Evolutionary conservation across 495 filamentous ascomycete genomes (phyloP).

Genomic region (Hypoxylon lienhwacheense): DNA sequence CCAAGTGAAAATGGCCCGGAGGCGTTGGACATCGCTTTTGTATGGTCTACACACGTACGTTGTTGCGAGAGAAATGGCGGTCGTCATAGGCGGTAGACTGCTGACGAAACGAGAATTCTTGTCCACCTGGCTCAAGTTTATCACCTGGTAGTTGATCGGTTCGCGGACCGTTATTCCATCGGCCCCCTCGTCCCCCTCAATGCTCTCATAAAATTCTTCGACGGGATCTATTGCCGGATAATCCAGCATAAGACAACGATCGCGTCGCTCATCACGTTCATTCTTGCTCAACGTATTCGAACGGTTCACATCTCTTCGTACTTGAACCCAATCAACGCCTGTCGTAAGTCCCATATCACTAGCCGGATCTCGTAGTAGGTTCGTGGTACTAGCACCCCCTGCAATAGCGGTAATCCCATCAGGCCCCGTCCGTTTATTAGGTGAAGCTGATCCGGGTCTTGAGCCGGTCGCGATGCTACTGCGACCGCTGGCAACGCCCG

Average conservation of each 20-base stretch:
- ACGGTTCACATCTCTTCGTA: slow-evolving; percentile 90
- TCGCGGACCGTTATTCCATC: slow-evolving; percentile 83
- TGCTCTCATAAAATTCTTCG: slow-evolving; percentile 79
- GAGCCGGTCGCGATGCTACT: slow-evolving; percentile 75
- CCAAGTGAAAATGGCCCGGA: slow-evolving; percentile 96
- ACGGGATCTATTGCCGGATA: slow-evolving; percentile 84
- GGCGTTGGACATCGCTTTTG: slow-evolving; percentile 87
- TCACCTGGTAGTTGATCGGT: slow-evolving; percentile 75
- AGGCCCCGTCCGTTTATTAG: slow-evolving; percentile 32
- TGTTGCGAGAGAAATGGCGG: slow-evolving; percentile 79
- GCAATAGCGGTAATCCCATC: slow-evolving; percentile 55
- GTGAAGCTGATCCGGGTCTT: slow-evolving; percentile 39
- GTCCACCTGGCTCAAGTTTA: slow-evolving; percentile 85
- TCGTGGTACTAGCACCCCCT: slow-evolving; percentile 46
- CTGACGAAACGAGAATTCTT: slow-evolving; percentile 92
- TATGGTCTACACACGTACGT: slow-evolving; percentile 94
- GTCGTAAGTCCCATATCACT: slow-evolving; percentile 68
- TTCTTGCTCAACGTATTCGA: slow-evolving; percentile 90
- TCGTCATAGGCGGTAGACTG: slow-evolving; percentile 87
- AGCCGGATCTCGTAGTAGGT: slow-evolving; percentile 52
- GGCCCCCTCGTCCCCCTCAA: slow-evolving; percentile 87
- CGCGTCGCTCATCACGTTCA: slow-evolving; percentile 81
- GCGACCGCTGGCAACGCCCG: slow-evolving; percentile 84
- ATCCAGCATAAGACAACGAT: slow-evolving; percentile 93
- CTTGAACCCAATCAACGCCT: slow-evolving; percentile 89